phyloP scores from a whole-genome alignment of 805 yeast genomes.

The Candida ulmi region DNA sequence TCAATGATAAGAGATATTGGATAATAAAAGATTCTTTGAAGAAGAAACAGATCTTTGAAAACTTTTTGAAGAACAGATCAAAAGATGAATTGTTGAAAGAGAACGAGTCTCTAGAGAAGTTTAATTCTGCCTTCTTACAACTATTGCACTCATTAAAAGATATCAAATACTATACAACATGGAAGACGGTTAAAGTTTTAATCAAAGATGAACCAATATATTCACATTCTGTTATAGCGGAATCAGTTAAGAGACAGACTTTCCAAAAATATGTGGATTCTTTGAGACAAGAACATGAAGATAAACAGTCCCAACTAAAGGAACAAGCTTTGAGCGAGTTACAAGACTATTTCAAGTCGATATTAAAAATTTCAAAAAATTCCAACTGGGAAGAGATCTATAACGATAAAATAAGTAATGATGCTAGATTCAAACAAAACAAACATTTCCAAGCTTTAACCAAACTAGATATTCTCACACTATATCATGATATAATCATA shows the following conservation, averaged over 20 bases:
- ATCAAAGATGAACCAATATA: slow-evolving; percentile 64
- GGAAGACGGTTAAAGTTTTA: slow-evolving; percentile 51
- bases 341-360: slow-evolving; percentile 39
- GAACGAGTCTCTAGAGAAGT: slow-evolving; percentile 46
- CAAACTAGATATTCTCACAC: slow-evolving; percentile 53
- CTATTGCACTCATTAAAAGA: slow-evolving; percentile 38
- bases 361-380: slow-evolving; percentile 21
- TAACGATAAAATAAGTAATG: slow-evolving; percentile 22
- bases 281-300: slow-evolving; percentile 29
- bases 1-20: slow-evolving; percentile 65
- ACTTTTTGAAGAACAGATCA: slow-evolving; percentile 46
- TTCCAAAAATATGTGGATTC: slow-evolving; percentile 44
- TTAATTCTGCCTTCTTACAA: slow-evolving; percentile 45
- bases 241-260: slow-evolving; percentile 47
- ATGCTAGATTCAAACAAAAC: slow-evolving; percentile 52
- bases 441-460: slow-evolving; percentile 47
- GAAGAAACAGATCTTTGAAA: slow-evolving; percentile 60
- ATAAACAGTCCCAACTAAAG: slow-evolving; percentile 24
- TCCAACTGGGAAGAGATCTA: slow-evolving; percentile 18
- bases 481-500: slow-evolving; percentile 35
- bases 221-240: slow-evolving; percentile 53
- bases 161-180: slow-evolving; percentile 54
- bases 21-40: slow-evolving; percentile 51
- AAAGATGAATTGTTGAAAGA: slow-evolving; percentile 48
- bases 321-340: slow-evolving; percentile 49